Evolutionary conservation across 495 filamentous ascomycete species (phyloP).

Genomic region (Xylaria intraflava): DNA sequence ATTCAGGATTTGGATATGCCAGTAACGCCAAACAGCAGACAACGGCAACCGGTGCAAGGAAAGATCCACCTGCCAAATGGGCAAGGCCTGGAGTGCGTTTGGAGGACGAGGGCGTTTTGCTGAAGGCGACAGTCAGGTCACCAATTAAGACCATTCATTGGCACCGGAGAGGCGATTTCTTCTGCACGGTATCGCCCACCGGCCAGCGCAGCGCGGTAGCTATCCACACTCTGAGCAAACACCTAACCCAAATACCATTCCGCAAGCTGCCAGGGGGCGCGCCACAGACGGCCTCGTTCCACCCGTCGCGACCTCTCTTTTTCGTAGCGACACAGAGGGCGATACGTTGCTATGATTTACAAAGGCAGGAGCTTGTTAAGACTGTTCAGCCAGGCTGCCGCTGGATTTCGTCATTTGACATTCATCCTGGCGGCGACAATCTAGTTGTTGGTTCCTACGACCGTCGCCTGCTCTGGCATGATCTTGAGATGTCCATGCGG

Average conservation of each 20-base stretch:
- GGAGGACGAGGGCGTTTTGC: conserved; percentile 67
- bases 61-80: conserved; percentile 75
- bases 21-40: conserved; percentile 52
- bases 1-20: conserved; percentile 86
- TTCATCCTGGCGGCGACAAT: conserved; percentile 91
- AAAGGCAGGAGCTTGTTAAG: conserved; percentile 81
- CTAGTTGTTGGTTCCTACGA: conserved; percentile 92
- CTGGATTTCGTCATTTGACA: conserved; percentile 90
- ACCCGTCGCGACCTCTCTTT: conserved; percentile 84
- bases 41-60: conserved; percentile 55
- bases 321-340: conserved; percentile 92
- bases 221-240: conserved; percentile 92
- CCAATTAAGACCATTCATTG: conserved; percentile 85
- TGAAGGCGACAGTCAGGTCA: conserved; percentile 71
- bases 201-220: conserved; percentile 76
- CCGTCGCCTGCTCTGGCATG: conserved; percentile 90
- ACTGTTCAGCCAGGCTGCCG: conserved; percentile 85
- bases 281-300: conserved; percentile 86
- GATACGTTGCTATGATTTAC: conserved; percentile 87
- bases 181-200: conserved; percentile 80
- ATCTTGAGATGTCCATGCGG: conserved; percentile 80
- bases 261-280: conserved; percentile 69
- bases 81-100: conserved; percentile 66
- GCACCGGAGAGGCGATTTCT: conserved; percentile 93
- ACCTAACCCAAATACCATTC: conserved; percentile 91